These are phyloP conservation scores for Pythium dissotocum DNA, from an alignment of 352 stramenopile species.

Conservation along the genomic window DNA sequence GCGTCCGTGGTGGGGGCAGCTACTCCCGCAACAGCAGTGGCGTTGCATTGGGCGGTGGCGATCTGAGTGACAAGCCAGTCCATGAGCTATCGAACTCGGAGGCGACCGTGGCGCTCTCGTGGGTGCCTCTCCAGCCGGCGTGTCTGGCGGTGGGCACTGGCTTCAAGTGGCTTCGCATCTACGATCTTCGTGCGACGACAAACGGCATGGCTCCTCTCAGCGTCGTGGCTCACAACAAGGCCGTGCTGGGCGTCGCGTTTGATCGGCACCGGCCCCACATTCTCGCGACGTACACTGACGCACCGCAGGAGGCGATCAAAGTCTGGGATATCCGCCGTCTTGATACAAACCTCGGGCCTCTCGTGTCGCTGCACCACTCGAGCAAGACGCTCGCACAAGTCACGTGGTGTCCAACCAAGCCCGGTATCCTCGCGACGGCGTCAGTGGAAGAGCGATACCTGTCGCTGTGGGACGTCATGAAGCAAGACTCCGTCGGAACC, in stretches of 20 bases:
- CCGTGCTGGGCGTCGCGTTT: constrained; percentile 79
- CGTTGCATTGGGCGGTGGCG: background rate
- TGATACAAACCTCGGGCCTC: constrained; percentile 56
- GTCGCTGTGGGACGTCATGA: constrained; percentile 81
- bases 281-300: constrained; percentile 83
- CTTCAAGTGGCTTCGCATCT: constrained; percentile 89
- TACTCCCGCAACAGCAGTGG: constrained; percentile 9
- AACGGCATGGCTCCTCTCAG: constrained; percentile 59
- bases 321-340: constrained; percentile 87
- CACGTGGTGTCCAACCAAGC: constrained; percentile 82
- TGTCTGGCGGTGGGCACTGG: constrained; percentile 81
- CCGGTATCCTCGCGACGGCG: constrained; percentile 75
- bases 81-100: constrained; percentile 86
- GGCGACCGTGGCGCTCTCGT: constrained; percentile 77
- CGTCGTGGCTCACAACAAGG: constrained; percentile 85
- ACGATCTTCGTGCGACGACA: constrained; percentile 73
- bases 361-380: constrained; percentile 71
- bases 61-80: constrained; percentile 59
- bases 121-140: constrained; percentile 80
- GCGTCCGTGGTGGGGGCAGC: constrained; percentile 7
- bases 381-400: constrained; percentile 79
- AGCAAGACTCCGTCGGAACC: constrained; percentile 39
- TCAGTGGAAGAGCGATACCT: constrained; percentile 82
- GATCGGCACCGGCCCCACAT: constrained; percentile 80
- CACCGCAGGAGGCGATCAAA: constrained; percentile 79